A percentile compares a stretch with the other conserved stretches of the same genome.
These are phyloP conservation scores for Fraxinus albicans DNA, from an alignment of 305 asterid genomes.

Conservation along the genomic window DNA sequence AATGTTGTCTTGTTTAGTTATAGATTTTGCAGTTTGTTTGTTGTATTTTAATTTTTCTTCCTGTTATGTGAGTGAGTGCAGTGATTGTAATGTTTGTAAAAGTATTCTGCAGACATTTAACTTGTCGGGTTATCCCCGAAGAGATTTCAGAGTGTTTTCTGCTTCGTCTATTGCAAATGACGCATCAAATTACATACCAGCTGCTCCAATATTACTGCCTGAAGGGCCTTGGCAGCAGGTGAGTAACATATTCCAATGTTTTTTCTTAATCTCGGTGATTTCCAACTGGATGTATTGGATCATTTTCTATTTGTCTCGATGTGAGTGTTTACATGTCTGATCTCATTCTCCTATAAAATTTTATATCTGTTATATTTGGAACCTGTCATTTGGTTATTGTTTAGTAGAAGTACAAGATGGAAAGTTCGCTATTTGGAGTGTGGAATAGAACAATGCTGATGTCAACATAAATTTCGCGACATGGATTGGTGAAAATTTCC, in stretches of 20 bases:
- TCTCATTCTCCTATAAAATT: background rate
- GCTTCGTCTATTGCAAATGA: slow-evolving; percentile 38
- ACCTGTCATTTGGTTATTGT: slow-evolving; percentile 9
- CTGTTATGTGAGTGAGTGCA: background rate
- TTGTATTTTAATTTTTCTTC: background rate
- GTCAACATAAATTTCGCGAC: background rate
- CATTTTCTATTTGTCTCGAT: background rate
- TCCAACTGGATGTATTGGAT: background rate
- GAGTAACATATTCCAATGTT: background rate
- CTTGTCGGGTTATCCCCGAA: slow-evolving; percentile 26
- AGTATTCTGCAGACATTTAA: slow-evolving; percentile 34
- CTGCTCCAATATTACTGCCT: slow-evolving; percentile 86
- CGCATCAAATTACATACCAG: slow-evolving; percentile 64
- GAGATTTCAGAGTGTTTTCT: slow-evolving; percentile 46
- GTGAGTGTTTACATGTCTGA: background rate
- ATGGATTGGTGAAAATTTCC: background rate
- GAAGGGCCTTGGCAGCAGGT: slow-evolving; percentile 95
- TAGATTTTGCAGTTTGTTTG: background rate
- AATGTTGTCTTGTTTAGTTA: background rate
- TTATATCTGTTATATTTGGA: background rate
- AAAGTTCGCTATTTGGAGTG: background rate
- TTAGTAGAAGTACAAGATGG: background rate
- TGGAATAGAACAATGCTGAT: background rate
- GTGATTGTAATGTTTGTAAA: background rate
- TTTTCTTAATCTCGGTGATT: background rate